Percentiles rank a stretch among this genome's conserved stretches.
These are phyloP conservation scores for Cytospora leucostoma DNA, from an alignment of 2,329 filamentous ascomycete species.

Conservation along the genomic window DNA sequence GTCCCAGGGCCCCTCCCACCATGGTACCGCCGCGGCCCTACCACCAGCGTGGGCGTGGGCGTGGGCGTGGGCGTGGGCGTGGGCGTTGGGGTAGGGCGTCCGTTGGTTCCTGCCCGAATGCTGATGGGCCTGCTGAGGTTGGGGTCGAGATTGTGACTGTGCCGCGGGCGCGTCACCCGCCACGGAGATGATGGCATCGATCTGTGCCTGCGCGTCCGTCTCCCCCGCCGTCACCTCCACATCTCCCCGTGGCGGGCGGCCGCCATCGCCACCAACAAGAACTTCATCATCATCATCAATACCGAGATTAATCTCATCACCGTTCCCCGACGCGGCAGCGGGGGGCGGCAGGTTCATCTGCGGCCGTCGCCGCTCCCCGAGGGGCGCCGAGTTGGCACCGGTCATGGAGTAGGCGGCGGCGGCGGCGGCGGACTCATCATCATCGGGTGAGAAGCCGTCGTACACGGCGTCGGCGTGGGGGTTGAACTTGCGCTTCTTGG, in stretches of 20 bases:
- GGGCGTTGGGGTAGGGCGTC: slow-evolving; percentile 24
- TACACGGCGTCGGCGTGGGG: slow-evolving; percentile 45
- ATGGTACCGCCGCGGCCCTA: slow-evolving; percentile 43
- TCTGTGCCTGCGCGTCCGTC: slow-evolving; percentile 33
- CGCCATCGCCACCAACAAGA: slow-evolving; percentile 7
- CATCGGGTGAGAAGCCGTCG: slow-evolving; percentile 41
- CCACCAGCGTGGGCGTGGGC: slow-evolving; percentile 37
- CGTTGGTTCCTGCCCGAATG: not conserved
- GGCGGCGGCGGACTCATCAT: slow-evolving; percentile 37
- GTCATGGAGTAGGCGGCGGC: slow-evolving; percentile 30
- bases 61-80: slow-evolving; percentile 31
- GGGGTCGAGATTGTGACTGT: slow-evolving; percentile 21
- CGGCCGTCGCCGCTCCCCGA: slow-evolving; percentile 39
- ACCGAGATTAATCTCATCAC: slow-evolving; percentile 49
- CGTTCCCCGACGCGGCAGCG: slow-evolving; percentile 36
- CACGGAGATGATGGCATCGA: slow-evolving; percentile 34
- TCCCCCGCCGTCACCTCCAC: slow-evolving; percentile 7
- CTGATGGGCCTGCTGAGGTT: slow-evolving; percentile 16
- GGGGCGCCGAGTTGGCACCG: slow-evolving; percentile 42
- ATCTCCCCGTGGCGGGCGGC: slow-evolving; percentile 35
- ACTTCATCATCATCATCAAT: slow-evolving; percentile 35
- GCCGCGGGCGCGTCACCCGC: slow-evolving; percentile 12
- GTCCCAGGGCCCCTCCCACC: slow-evolving; percentile 71
- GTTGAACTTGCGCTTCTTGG: slow-evolving; percentile 69
- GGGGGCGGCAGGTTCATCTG: slow-evolving; percentile 26